Base-by-base conservation (phyloP, 1,284 basidiomycete species). In the Butyriboletus appendiculatus region DNA sequence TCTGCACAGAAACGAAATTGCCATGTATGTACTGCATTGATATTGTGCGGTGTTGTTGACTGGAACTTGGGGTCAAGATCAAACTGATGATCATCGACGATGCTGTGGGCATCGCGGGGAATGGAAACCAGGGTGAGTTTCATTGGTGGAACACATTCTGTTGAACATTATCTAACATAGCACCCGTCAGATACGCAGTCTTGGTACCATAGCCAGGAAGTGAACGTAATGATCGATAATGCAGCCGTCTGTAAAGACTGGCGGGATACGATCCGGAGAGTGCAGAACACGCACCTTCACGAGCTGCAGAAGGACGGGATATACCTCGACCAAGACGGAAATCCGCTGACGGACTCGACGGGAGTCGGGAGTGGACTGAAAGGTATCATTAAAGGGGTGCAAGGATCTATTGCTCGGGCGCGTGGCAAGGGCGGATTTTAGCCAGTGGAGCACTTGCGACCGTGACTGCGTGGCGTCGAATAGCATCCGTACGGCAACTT, bases 121-220 rank as follows among this genome's bases (percentile, higher is more conserved):
- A 81, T 53, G 85, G 85, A 9, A 88, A 87, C 64, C 83, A 84
- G 60, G 73, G 71, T 71, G 52, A 26, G 62, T 49, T 35, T 34
- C 8, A 9, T 20, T 10, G 35, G 18, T 11, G 7, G 32, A 24
- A 26, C 15, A 10, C 3, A 24, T 38, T 35, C 22, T 39, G 28
- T 20, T 24, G 32, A 22, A 32, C 28, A 22, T 24, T 26, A 22
- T 42, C 38, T 63, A 26, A 50, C 40, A 33, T 15, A 12, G n/a
- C 22, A 20, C 26, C 8, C 30, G 11, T 12, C 62, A 76, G 85
- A 85, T 60, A 82, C 81, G n/a, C 87, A 90, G 66, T 83, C 80
- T 16, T 90, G 88, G 86, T 91, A 82, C 76, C 90, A 92, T 69
- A 85, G 82, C 39, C 85, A 89, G 60, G 90, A 92, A 66, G 81